These are phyloP conservation scores for Colletotrichum gigasporum DNA, from an alignment of 2,329 filamentous ascomycete genomes.

Conservation along the genomic window DNA sequence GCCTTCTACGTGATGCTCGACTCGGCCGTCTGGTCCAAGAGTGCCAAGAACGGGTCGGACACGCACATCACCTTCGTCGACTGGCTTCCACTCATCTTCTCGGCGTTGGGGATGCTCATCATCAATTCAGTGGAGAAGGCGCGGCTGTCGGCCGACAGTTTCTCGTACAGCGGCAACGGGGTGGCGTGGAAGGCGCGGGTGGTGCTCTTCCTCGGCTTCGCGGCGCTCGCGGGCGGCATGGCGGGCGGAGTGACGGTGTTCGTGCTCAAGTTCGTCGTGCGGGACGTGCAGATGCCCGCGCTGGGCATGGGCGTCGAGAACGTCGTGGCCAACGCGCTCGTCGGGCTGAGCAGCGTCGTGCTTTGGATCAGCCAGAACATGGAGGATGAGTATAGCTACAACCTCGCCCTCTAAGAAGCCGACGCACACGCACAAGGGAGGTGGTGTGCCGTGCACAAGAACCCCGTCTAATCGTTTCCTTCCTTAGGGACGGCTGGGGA, in stretches of 20 bases:
- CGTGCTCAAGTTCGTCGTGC: slow-evolving; percentile 71
- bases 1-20: slow-evolving; percentile 77
- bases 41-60: slow-evolving; percentile 65
- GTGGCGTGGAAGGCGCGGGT: slow-evolving; percentile 76
- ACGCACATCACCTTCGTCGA: slow-evolving; percentile 74
- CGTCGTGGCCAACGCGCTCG: slow-evolving; percentile 70
- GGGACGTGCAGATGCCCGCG: slow-evolving; percentile 66
- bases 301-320: slow-evolving; percentile 74
- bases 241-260: slow-evolving; percentile 75
- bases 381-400: slow-evolving; percentile 78
- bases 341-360: slow-evolving; percentile 70
- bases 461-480: not conserved
- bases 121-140: slow-evolving; percentile 77
- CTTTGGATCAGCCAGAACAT: slow-evolving; percentile 78
- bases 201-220: slow-evolving; percentile 74
- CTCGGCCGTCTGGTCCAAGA: slow-evolving; percentile 73
- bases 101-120: slow-evolving; percentile 73
- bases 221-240: slow-evolving; percentile 72
- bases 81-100: slow-evolving; percentile 76
- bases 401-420: slow-evolving; percentile 74
- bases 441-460: too few species aligned
- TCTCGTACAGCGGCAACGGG: slow-evolving; percentile 69
- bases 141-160: slow-evolving; percentile 70
- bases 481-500: slow-evolving; percentile 12
- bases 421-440: not conserved